These are phyloP conservation scores for Mimosa pudica DNA, from an alignment of 306 rosid species.

Conservation along the genomic window DNA sequence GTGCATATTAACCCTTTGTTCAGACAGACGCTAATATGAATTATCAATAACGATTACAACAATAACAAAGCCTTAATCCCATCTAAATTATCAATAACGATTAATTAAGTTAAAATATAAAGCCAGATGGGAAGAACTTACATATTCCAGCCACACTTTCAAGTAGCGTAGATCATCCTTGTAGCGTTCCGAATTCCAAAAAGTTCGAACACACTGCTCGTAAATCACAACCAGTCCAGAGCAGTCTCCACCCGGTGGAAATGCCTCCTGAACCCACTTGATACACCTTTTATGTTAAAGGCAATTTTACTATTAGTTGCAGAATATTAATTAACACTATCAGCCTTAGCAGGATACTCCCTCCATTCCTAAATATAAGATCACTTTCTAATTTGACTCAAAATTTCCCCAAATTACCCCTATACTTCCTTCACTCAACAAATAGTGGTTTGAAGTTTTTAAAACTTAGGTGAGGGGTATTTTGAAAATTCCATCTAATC, in stretches of 20 bases:
- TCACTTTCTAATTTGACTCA: too few species aligned
- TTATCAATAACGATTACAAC: too few species aligned
- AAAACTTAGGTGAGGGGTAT: too few species aligned
- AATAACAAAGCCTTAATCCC: too few species aligned
- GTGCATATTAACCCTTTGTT: conserved; percentile 4
- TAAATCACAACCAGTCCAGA: conserved; percentile 85
- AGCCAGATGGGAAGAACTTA: conserved; percentile 35
- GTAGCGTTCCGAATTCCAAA: conserved; percentile 86
- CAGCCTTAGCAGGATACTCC: background rate
- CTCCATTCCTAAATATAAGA: too few species aligned
- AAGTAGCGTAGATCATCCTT: conserved; percentile 88
- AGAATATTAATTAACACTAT: background rate
- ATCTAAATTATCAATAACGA: background rate
- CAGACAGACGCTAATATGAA: background rate
- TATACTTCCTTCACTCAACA: too few species aligned
- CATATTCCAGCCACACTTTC: conserved; percentile 97
- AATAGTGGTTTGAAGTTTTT: too few species aligned
- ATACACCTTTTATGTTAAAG: conserved; percentile 57
- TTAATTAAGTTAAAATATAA: conserved; percentile 4
- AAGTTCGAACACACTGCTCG: conserved; percentile 88
- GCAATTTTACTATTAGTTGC: background rate
- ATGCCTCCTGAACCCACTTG: conserved; percentile 95
- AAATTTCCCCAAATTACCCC: too few species aligned
- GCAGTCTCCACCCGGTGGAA: conserved; percentile 89
- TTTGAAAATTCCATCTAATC: too few species aligned